These are phyloP conservation scores for Silybum marianum DNA, from an alignment of 129 eudicot genomes.

Conservation along the genomic window DNA sequence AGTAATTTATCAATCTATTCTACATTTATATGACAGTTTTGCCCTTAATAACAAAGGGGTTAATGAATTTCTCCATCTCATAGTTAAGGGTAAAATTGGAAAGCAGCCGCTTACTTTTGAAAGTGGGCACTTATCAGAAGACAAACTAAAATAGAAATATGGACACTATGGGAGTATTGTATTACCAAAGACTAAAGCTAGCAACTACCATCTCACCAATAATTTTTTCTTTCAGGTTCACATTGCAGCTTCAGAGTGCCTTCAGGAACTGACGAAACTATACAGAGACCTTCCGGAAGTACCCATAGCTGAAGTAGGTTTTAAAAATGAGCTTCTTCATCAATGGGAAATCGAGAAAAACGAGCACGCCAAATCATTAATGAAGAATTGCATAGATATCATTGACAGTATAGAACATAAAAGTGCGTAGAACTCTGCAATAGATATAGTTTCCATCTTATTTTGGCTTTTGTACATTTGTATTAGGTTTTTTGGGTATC, in stretches of 20 bases:
- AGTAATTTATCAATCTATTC: too few species aligned
- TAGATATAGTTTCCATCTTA: background rate
- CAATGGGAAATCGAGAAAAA: conserved; percentile 70
- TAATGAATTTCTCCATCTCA: background rate
- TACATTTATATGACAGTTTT: background rate
- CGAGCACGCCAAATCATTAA: conserved; percentile 72
- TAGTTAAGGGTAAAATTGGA: background rate
- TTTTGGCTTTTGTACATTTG: conserved; percentile 2
- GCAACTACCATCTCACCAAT: background rate
- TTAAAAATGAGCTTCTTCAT: conserved; percentile 59
- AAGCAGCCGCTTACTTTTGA: background rate
- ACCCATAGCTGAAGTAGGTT: conserved; percentile 36
- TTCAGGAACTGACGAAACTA: conserved; percentile 57
- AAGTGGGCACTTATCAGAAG: background rate
- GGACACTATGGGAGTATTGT: background rate
- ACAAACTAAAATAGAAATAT: background rate
- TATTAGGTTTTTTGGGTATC: background rate
- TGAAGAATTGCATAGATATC: conserved; percentile 70
- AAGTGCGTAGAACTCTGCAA: conserved; percentile 1
- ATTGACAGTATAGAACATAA: conserved; percentile 44
- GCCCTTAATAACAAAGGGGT: background rate
- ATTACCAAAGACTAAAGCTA: background rate
- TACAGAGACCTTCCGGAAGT: conserved; percentile 37
- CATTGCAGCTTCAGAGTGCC: conserved; percentile 84
- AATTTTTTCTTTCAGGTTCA: conserved; percentile 67